Conservation (phyloP, 768 basidiomycete genomes). For the Kwoniella sp. region DNA sequence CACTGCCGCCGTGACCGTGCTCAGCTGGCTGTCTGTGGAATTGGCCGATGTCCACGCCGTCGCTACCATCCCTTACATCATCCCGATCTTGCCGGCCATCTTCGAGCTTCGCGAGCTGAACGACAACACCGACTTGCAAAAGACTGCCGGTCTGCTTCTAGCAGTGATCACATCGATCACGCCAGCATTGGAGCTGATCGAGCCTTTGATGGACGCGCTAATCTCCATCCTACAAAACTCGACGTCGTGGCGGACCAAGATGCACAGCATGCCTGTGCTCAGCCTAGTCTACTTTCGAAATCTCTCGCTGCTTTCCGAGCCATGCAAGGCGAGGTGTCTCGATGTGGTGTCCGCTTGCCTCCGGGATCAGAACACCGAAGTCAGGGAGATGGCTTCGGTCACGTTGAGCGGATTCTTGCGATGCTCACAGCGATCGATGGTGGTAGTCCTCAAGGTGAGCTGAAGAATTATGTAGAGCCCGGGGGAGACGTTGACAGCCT, state of each 20-base stretch:
- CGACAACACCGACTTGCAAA: constrained; percentile 72
- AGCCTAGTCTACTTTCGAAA: constrained; percentile 90
- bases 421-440: constrained; percentile 83
- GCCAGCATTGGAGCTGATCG: constrained; percentile 65
- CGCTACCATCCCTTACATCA: constrained; percentile 70
- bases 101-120: constrained; percentile 86
- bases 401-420: constrained; percentile 79
- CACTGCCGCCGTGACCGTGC: constrained; percentile 77
- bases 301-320: constrained; percentile 67
- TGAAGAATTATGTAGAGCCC: background rate
- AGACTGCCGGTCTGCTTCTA: constrained; percentile 72
- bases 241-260: constrained; percentile 83
- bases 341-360: constrained; percentile 78
- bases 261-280: constrained; percentile 80
- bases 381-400: constrained; percentile 82
- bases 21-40: constrained; percentile 75
- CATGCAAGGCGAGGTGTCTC: constrained; percentile 67
- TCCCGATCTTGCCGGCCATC: constrained; percentile 79
- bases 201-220: constrained; percentile 65
- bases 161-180: constrained; percentile 77
- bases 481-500: background rate
- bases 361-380: constrained; percentile 85
- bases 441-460: constrained; percentile 72
- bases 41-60: constrained; percentile 71
- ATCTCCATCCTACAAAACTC: constrained; percentile 77